Evolutionary conservation across 768 basidiomycete species (phyloP).

Genomic region (Mycena rebaudengoi): DNA sequence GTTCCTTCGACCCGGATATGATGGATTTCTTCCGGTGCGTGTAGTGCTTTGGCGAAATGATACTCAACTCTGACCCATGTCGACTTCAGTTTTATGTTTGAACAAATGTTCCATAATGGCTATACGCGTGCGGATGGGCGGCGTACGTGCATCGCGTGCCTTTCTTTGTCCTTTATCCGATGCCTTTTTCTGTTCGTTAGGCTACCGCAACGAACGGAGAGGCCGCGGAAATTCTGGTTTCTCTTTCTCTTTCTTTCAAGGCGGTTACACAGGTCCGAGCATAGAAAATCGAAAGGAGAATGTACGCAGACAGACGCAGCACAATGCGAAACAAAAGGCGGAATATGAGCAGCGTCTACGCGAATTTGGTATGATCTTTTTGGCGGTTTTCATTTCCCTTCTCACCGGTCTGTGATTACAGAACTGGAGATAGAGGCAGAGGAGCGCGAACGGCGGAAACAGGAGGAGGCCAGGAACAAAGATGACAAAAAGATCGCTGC

Average conservation of each 20-base stretch:
- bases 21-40: conserved; percentile 41
- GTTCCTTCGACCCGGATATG: conserved; percentile 38
- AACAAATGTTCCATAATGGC: conserved; percentile 39
- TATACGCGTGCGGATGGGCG: conserved; percentile 37
- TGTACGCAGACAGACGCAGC: conserved; percentile 18
- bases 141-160: conserved; percentile 35
- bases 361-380: conserved; percentile 39
- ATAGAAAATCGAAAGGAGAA: conserved; percentile 29
- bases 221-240: background rate
- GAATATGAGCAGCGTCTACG: conserved; percentile 42
- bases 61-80: background rate
- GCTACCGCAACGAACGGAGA: no score
- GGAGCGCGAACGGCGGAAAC: conserved; percentile 36
- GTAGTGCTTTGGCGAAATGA: background rate
- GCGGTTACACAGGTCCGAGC: no score
- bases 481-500: conserved; percentile 32
- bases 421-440: conserved; percentile 45
- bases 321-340: conserved; percentile 38
- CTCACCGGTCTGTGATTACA: conserved; percentile 14
- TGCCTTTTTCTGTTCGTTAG: no score
- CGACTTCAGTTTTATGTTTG: conserved; percentile 43
- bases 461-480: conserved; percentile 35
- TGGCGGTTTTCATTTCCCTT: background rate
- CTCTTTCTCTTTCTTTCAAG: background rate
- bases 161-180: no score